Evolutionary conservation across 2,329 filamentous ascomycete genomes (phyloP), one percentile per base, ranked within the genome.

Genomic region (Aspergillus oerlinghausenensis): DNA sequence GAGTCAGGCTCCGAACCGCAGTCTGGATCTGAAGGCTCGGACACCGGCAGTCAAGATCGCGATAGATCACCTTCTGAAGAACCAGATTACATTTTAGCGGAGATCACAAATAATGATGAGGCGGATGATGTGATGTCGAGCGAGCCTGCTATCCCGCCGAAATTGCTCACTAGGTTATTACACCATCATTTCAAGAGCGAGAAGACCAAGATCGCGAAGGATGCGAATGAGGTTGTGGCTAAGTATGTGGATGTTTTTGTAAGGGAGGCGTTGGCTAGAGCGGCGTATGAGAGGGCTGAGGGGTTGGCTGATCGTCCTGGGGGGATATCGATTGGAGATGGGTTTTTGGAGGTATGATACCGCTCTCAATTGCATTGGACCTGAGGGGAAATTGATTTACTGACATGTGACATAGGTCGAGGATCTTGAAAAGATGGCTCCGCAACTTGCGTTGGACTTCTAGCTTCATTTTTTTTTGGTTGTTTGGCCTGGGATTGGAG

Each of bases 201-300:
- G 50, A 82, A 83, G 55, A 92, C 88, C 25, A 82, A 88, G 63
- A 86, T 96, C 62, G 86, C 87, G 7, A 87, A 84, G 65, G 89
- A 92, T 67, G 91, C 91, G 3, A 90, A 92, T 70, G 81, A 78
- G 6, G 84, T 92, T 1, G 83, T 92, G 57, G 88, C 86, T 14
- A 91, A 88, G 75, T 97, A 97, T 71, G 82, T 97, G 73, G 91
- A 97, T 73, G 84, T 93, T 0, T 97, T 97, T 75, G 88, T 96
- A 53, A 82, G 89, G 60, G 93, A 97, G 77, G 90, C 91, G 1
- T 86, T 97, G 70, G 90, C 91, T 17, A 77, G 93, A 68, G 87
- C 90, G 42, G 84, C 86, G 9, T 85, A 86, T 57, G 88, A 90
- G 78, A 87, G 88, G 69, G 79, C 72, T 43, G 75, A 79, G 73